Base-by-base conservation (phyloP, 129 eudicot genomes). In the Heracleum sosnowskyi region DNA sequence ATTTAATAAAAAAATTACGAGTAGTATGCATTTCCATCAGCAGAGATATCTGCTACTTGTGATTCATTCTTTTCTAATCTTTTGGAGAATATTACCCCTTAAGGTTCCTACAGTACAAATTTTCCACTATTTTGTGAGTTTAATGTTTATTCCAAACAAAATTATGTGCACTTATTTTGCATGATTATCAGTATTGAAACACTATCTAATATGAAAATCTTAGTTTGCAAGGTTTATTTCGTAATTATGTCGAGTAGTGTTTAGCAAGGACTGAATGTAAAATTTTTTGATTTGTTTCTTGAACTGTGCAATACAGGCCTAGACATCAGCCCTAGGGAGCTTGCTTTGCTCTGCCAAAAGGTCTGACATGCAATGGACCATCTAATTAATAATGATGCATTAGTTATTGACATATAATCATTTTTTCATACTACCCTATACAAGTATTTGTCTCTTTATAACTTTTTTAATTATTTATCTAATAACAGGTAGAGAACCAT, bases 271-370 rank as follows among this genome's bases (percentile, higher is more conserved):
- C 10, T 22, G 51, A n/a, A 4, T 29, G 77, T 17, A 34, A 26
- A 22, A 44, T 4, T 74, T 62, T 31, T 75, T 33, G 24, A 47
- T 68, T 55, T 69, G 78, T 45, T 76, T 60, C 36, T 20, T 46
- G 45, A 64, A 66, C 39, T 66, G 22, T 66, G 72, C 72, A 66
- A 66, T 66, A 66, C 90, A 95, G 99, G 97, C 45, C 79, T 95
- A 76, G 77, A 84, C 64, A 84, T 95, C 78, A 77, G 81, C 78
- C 89, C 99, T 16, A 88, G 96, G 81, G 84, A 95, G 69, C 97
- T 95, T 79, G 99, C 99, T 26, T 82, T 95, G 81, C 97, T 95
- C 60, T 95, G 97, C 86, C 99, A 95, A 87, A 95, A 91, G 96
- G 98, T 90, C 62, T 70, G 72, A 64, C 70, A 64, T 55, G 53